These are phyloP conservation scores for Amoebophrya sp. DNA, from an alignment of 169 alveolate species.

Conservation along the genomic window DNA sequence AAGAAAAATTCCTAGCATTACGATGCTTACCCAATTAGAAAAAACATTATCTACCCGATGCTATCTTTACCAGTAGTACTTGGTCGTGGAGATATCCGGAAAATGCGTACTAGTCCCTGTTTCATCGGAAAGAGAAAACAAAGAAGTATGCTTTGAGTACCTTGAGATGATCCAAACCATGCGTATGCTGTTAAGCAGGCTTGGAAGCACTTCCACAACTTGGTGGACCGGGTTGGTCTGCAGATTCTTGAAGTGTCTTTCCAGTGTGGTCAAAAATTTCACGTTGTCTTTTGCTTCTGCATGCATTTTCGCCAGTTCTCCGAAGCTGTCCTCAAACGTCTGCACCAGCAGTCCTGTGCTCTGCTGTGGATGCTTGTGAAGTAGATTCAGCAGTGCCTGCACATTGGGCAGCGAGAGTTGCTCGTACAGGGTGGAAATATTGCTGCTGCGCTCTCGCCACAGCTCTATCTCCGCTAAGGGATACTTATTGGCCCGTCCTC, in stretches of 20 bases:
- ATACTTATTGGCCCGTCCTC: constrained; percentile 28
- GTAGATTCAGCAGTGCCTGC: not conserved
- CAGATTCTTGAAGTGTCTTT: constrained; percentile 56
- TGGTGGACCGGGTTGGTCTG: constrained; percentile 50
- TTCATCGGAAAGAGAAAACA: not conserved
- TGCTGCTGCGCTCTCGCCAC: constrained; percentile 52
- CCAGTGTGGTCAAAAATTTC: constrained; percentile 79
- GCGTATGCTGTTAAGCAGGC: constrained; percentile 45
- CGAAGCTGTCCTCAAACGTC: constrained; percentile 40
- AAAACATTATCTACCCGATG: too few relatives aligned
- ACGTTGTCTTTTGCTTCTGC: constrained; percentile 82
- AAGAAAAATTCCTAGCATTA: too few relatives aligned
- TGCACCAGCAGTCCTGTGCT: not conserved
- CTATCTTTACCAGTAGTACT: too few relatives aligned
- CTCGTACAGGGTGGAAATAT: constrained; percentile 55
- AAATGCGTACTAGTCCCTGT: not conserved
- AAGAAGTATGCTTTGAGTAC: not conserved
- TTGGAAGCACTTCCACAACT: constrained; percentile 47
- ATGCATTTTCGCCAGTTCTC: constrained; percentile 68
- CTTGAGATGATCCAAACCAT: constrained; percentile 59
- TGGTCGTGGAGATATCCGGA: constrained; percentile 3
- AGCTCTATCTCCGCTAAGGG: constrained; percentile 54
- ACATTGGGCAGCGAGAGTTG: constrained; percentile 53
- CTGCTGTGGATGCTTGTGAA: not conserved
- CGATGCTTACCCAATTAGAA: too few relatives aligned